Conservation (phyloP, 1,139 yeast species). For the Yamadazyma oceani region DNA sequence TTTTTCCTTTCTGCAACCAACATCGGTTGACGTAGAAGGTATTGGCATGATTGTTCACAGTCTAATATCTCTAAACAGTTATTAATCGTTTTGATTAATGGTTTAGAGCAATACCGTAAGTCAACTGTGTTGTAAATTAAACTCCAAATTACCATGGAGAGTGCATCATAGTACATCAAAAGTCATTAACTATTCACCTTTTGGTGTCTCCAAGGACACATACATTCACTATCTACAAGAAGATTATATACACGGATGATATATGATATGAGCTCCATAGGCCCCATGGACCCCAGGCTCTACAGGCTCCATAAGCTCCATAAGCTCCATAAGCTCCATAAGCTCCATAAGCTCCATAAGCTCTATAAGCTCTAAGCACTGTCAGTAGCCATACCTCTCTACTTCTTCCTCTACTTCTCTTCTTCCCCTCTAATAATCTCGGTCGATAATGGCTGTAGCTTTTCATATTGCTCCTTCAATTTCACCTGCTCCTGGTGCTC, state of each 20-base stretch:
- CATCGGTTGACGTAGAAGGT: conserved; percentile 3
- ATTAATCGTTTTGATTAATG: conserved; percentile 48
- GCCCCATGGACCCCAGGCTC: too few species aligned
- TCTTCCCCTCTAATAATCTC: conserved; percentile 40
- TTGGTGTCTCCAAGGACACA: conserved; percentile 58
- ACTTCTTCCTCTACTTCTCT: conserved; percentile 4
- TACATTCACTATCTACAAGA: conserved; percentile 24
- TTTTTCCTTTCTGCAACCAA: not conserved
- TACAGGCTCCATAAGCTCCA: too few species aligned
- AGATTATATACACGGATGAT: too few species aligned
- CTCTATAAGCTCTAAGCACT: too few species aligned
- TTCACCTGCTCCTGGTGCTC: conserved; percentile 79
- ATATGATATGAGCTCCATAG: conserved; percentile 5
- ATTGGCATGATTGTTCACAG: conserved; percentile 17
- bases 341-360: too few species aligned
- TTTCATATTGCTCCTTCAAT: conserved; percentile 60
- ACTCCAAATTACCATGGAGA: conserved; percentile 9
- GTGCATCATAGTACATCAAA: conserved; percentile 57
- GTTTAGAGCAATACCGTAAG: conserved; percentile 33
- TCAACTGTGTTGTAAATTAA: conserved; percentile 17
- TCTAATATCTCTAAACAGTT: conserved; percentile 36
- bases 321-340: too few species aligned
- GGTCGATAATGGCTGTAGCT: conserved; percentile 59
- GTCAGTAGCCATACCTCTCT: conserved; percentile 5
- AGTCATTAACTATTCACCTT: conserved; percentile 24